Percentiles rank a stretch among this genome's conserved stretches.
Evolutionary conservation across 495 filamentous ascomycete species (phyloP).

Genomic region (Xylaria venustula): DNA sequence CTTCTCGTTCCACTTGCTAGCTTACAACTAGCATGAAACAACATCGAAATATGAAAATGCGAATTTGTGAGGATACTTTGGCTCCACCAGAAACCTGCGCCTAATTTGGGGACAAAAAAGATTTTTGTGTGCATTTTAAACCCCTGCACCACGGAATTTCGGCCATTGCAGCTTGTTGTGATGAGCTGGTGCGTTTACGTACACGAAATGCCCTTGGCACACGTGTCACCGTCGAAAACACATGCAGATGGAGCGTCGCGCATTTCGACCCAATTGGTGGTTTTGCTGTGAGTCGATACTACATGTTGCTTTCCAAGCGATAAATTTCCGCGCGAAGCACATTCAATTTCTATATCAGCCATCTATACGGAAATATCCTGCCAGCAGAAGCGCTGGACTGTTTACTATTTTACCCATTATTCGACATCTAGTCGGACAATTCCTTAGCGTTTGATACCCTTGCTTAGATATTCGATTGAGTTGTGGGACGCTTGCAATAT

Average conservation of each 20-base stretch:
- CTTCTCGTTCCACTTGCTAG: neutral
- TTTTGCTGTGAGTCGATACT: neutral
- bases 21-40: neutral
- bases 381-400: too few relatives aligned
- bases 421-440: constrained; percentile 6
- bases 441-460: constrained; percentile 13
- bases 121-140: neutral
- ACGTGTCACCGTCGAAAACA: constrained; percentile 4
- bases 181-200: neutral
- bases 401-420: neutral
- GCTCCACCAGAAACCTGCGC: neutral
- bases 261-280: neutral
- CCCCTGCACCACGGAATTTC: neutral
- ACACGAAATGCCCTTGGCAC: neutral
- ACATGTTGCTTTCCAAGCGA: too few relatives aligned
- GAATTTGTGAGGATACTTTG: neutral
- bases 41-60: neutral
- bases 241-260: neutral
- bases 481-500: neutral
- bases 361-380: too few relatives aligned
- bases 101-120: neutral
- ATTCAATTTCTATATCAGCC: too few relatives aligned
- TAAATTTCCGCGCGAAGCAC: too few relatives aligned
- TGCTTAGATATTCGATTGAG: neutral
- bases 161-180: neutral